Percentiles rank a stretch among this genome's conserved stretches.
These are phyloP conservation scores for Fraxinus anomala DNA, from an alignment of 257 asterid species.

Conservation along the genomic window DNA sequence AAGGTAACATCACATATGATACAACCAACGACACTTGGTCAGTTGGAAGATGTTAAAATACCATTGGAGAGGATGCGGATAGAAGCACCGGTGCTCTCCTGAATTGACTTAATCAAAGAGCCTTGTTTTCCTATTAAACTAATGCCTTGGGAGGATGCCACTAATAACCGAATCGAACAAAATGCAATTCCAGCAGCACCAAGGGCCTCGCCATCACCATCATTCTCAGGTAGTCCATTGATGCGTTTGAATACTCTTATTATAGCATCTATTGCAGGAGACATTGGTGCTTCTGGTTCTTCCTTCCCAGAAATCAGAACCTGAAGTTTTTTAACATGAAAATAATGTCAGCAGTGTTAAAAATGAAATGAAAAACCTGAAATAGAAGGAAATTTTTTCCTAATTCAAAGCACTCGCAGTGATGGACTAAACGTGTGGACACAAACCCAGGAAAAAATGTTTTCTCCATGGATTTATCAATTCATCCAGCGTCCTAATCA, in stretches of 20 bases:
- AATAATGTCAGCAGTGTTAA: not conserved
- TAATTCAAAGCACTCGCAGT: not conserved
- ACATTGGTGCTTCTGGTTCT: slow-evolving; percentile 64
- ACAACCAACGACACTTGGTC: slow-evolving; percentile 1
- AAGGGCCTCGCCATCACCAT: slow-evolving; percentile 38
- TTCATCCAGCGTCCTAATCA: not conserved
- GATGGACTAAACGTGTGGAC: not conserved
- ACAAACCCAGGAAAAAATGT: not conserved
- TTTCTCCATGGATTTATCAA: not conserved
- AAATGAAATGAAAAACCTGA: slow-evolving; percentile 2
- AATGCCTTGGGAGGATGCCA: slow-evolving; percentile 76
- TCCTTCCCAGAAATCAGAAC: slow-evolving; percentile 78
- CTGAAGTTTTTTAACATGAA: slow-evolving; percentile 36
- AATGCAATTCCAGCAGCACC: slow-evolving; percentile 50
- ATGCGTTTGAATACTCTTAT: slow-evolving; percentile 66
- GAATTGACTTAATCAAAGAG: slow-evolving; percentile 67
- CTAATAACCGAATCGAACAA: slow-evolving; percentile 62
- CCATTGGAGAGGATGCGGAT: slow-evolving; percentile 67
- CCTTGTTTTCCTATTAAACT: slow-evolving; percentile 83
- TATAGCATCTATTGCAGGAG: slow-evolving; percentile 82
- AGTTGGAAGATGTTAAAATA: slow-evolving; percentile 26
- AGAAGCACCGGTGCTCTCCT: slow-evolving; percentile 67
- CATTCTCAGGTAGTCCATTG: slow-evolving; percentile 54
- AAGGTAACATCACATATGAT: slow-evolving; percentile 5
- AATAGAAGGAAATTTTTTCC: not conserved